A percentile compares a stretch with the other conserved stretches of the same genome.
phyloP scores from a whole-genome alignment of 2,329 filamentous ascomycete genomes.

The Sporothrix humicola region DNA sequence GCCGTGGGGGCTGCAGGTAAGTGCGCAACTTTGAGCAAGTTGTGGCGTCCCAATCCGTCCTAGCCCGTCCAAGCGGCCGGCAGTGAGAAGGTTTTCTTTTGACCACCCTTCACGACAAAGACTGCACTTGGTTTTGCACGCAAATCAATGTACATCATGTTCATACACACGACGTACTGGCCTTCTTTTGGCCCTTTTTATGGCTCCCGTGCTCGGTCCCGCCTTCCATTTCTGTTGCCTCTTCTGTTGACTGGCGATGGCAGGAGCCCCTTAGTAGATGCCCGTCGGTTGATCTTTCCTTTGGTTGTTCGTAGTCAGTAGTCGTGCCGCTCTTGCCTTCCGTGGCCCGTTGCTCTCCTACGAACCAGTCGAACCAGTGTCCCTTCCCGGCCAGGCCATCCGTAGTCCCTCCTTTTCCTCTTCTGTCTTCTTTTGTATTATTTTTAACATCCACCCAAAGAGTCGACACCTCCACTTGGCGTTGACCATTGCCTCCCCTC shows the following conservation, averaged over 20 bases:
- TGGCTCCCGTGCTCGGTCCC: constrained; percentile 10
- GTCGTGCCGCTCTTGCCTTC: constrained; percentile 18
- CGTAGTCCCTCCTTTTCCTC: not conserved
- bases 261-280: not conserved
- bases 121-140: not conserved
- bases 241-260: not conserved
- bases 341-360: not conserved
- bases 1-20: constrained; percentile 20
- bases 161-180: not conserved
- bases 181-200: not conserved
- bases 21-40: constrained; percentile 59
- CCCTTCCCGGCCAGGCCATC: not conserved
- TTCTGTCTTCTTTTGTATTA: not conserved
- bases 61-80: constrained; percentile 32
- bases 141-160: not conserved
- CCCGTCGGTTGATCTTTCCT: constrained; percentile 15
- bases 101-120: not conserved
- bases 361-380: not conserved
- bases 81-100: constrained; percentile 34
- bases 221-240: constrained; percentile 12
- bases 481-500: constrained; percentile 5
- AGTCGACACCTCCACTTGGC: not conserved
- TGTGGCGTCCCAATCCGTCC: constrained; percentile 44
- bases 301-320: not conserved
- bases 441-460: not conserved